phyloP scores from a whole-genome alignment of 441 rosid genomes.

The Adansonia gregorii region DNA sequence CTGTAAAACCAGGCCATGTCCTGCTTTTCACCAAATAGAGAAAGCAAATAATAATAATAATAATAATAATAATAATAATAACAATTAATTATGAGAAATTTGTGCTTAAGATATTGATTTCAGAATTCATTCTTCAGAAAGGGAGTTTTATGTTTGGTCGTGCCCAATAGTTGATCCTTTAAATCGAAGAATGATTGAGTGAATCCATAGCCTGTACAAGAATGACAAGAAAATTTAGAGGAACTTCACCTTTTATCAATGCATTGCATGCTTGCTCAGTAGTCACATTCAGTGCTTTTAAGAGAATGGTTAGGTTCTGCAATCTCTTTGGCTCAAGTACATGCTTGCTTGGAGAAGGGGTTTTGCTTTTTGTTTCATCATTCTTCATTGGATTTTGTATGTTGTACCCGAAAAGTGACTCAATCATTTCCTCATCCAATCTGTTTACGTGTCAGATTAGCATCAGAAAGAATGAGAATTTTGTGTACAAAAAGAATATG shows the following conservation, averaged over 20 bases:
- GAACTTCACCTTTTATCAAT: conserved; percentile 57
- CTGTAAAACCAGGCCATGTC: conserved; percentile 70
- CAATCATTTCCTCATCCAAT: conserved; percentile 98
- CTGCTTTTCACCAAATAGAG: conserved; percentile 36
- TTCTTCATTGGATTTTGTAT: conserved; percentile 55
- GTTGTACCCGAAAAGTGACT: conserved; percentile 88
- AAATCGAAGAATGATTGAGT: neutral
- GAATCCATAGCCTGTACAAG: neutral
- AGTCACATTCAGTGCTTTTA: conserved; percentile 71
- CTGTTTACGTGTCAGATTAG: conserved; percentile 40
- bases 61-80: neutral
- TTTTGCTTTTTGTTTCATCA: conserved; percentile 78
- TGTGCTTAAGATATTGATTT: neutral
- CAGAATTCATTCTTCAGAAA: neutral
- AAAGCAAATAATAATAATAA: neutral
- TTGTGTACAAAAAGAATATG: neutral
- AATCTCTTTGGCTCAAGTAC: conserved; percentile 89
- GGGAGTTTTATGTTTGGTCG: neutral
- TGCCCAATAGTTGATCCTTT: neutral
- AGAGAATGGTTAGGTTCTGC: conserved; percentile 90
- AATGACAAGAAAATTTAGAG: neutral
- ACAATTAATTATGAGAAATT: neutral
- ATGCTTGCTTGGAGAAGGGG: conserved; percentile 90
- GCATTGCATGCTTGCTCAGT: conserved; percentile 80
- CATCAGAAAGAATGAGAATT: conserved; percentile 14